phyloP scores from a whole-genome alignment of 495 filamentous ascomycete genomes.

The Cercophora sp. region DNA sequence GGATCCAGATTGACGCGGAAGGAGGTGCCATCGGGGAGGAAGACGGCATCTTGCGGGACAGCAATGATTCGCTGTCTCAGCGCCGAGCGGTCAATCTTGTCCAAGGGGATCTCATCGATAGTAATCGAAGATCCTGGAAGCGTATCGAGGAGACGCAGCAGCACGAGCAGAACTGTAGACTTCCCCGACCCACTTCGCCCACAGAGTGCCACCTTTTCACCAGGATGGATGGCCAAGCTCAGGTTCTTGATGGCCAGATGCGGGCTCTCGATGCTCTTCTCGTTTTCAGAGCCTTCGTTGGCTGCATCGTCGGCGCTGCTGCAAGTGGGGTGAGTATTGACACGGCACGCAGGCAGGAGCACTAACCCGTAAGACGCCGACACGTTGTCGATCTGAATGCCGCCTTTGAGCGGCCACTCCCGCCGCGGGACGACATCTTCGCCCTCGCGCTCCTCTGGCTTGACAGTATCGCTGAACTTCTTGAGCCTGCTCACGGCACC shows the following conservation, averaged over 20 bases:
- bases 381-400: conserved; percentile 21
- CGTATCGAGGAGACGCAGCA: conserved; percentile 90
- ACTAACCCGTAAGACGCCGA: conserved; percentile 24
- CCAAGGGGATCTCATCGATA: conserved; percentile 20
- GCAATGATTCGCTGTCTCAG: conserved; percentile 24
- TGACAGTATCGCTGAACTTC: conserved; percentile 33
- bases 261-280: conserved; percentile 28
- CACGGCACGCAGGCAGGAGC: neutral
- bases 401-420: conserved; percentile 23
- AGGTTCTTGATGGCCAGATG: conserved; percentile 20
- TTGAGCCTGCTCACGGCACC: conserved; percentile 46
- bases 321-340: neutral
- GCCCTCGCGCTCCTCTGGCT: conserved; percentile 16
- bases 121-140: conserved; percentile 53
- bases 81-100: conserved; percentile 11
- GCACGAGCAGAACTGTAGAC: conserved; percentile 80
- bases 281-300: neutral
- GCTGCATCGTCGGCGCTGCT: neutral
- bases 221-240: conserved; percentile 16
- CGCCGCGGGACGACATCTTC: conserved; percentile 19
- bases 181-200: conserved; percentile 55
- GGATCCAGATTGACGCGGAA: conserved; percentile 44
- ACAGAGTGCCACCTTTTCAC: conserved; percentile 25
- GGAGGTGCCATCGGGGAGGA: conserved; percentile 47
- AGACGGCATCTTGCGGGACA: conserved; percentile 55